A percentile compares a stretch with the other conserved stretches of the same genome.
Conservation (phyloP, 2,329 filamentous ascomycete genomes). For the Trichophyton rubrum region DNA sequence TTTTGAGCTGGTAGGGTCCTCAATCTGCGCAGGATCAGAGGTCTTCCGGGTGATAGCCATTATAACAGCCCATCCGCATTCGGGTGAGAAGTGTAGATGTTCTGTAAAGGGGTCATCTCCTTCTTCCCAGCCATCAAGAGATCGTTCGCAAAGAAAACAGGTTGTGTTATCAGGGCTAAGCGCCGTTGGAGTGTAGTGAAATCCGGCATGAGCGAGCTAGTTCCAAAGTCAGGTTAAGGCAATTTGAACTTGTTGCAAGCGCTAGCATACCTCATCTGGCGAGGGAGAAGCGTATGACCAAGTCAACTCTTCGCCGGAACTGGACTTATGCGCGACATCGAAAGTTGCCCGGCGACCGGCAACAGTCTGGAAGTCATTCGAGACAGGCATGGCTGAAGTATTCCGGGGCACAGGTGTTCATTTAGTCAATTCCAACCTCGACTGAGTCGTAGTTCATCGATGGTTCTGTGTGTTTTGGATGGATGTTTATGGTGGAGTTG, state of each 20-base stretch:
- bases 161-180: slow-evolving; percentile 73
- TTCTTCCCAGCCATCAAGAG: slow-evolving; percentile 83
- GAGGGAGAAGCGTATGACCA: slow-evolving; percentile 70
- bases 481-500: not conserved
- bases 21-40: slow-evolving; percentile 39
- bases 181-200: slow-evolving; percentile 69
- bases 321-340: slow-evolving; percentile 42
- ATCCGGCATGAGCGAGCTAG: slow-evolving; percentile 80
- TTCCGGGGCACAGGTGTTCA: not conserved
- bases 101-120: slow-evolving; percentile 73
- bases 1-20: slow-evolving; percentile 59
- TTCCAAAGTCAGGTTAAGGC: slow-evolving; percentile 6
- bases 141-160: slow-evolving; percentile 76
- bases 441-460: not conserved
- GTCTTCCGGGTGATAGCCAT: slow-evolving; percentile 43
- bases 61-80: slow-evolving; percentile 78
- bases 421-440: not conserved
- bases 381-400: not conserved
- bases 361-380: slow-evolving; percentile 38
- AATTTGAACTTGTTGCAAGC: slow-evolving; percentile 13
- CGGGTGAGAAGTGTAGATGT: slow-evolving; percentile 68
- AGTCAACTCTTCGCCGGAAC: slow-evolving; percentile 49
- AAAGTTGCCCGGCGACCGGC: slow-evolving; percentile 75
- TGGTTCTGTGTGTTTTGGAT: not conserved
- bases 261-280: slow-evolving; percentile 46